phyloP scores from a whole-genome alignment of 768 basidiomycete genomes.

The Hypholoma fasciculare region DNA sequence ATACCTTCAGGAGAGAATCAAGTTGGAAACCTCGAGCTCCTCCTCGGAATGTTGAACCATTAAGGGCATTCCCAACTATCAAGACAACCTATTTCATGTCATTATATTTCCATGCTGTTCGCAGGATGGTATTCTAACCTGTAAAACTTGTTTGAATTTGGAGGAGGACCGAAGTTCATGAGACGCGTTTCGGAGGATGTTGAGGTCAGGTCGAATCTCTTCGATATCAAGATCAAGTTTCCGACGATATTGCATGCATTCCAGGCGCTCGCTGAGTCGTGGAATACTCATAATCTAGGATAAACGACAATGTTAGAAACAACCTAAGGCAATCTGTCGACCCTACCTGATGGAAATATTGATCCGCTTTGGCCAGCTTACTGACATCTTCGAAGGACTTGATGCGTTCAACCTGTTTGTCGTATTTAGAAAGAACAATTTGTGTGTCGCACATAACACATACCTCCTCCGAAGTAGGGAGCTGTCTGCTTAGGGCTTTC shows the following conservation, averaged over 20 bases:
- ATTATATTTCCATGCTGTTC: background rate
- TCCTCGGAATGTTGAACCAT: slow-evolving; percentile 81
- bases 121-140: slow-evolving; percentile 38
- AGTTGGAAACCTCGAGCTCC: slow-evolving; percentile 84
- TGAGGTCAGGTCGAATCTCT: slow-evolving; percentile 81
- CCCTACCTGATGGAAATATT: slow-evolving; percentile 74
- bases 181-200: slow-evolving; percentile 69
- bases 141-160: slow-evolving; percentile 69
- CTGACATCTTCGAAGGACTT: slow-evolving; percentile 69
- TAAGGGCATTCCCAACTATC: slow-evolving; percentile 78
- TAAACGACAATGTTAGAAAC: background rate
- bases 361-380: slow-evolving; percentile 81
- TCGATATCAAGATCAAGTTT: slow-evolving; percentile 80
- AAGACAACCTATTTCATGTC: slow-evolving; percentile 57
- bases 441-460: background rate
- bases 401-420: slow-evolving; percentile 56
- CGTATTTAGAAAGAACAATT: background rate
- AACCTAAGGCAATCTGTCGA: background rate
- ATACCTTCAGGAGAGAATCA: slow-evolving; percentile 78
- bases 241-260: slow-evolving; percentile 84
- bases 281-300: slow-evolving; percentile 77
- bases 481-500: slow-evolving; percentile 68
- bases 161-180: slow-evolving; percentile 63
- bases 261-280: slow-evolving; percentile 67
- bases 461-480: slow-evolving; percentile 85